Conservation (phyloP, 306 rosid genomes). For the Quercus robur region DNA sequence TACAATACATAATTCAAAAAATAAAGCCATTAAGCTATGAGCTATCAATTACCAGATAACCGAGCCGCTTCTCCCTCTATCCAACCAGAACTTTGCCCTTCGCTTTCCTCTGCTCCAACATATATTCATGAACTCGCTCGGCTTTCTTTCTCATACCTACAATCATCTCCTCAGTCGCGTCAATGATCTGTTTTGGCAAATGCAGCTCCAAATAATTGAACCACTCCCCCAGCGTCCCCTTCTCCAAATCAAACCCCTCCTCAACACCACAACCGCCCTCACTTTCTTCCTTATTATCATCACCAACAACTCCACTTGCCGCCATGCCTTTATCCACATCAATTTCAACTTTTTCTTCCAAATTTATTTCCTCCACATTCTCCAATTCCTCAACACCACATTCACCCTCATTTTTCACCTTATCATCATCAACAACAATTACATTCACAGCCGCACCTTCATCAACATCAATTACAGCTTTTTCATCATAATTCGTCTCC, state of each 20-base stretch:
- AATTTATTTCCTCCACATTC: not conserved
- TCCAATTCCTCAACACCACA: not conserved
- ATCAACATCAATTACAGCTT: too few relatives aligned
- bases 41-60: too few relatives aligned
- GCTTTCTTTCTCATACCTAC: slow-evolving; percentile 53
- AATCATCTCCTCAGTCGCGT: slow-evolving; percentile 59
- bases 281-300: not conserved
- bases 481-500: too few relatives aligned
- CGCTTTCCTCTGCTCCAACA: slow-evolving; percentile 33
- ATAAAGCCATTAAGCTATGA: too few relatives aligned
- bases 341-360: not conserved
- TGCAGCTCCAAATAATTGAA: slow-evolving; percentile 63
- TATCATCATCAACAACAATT: not conserved
- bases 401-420: too few relatives aligned
- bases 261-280: slow-evolving; percentile 14
- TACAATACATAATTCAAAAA: not conserved
- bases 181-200: slow-evolving; percentile 58
- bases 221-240: slow-evolving; percentile 73
- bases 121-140: slow-evolving; percentile 46
- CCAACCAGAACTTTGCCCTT: slow-evolving; percentile 18
- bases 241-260: slow-evolving; percentile 48
- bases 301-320: not conserved
- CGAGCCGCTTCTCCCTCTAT: not conserved
- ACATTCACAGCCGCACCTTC: too few relatives aligned
- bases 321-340: too few relatives aligned